Conservation (phyloP, 2,329 filamentous ascomycete species). For the Thelonectria rubi region DNA sequence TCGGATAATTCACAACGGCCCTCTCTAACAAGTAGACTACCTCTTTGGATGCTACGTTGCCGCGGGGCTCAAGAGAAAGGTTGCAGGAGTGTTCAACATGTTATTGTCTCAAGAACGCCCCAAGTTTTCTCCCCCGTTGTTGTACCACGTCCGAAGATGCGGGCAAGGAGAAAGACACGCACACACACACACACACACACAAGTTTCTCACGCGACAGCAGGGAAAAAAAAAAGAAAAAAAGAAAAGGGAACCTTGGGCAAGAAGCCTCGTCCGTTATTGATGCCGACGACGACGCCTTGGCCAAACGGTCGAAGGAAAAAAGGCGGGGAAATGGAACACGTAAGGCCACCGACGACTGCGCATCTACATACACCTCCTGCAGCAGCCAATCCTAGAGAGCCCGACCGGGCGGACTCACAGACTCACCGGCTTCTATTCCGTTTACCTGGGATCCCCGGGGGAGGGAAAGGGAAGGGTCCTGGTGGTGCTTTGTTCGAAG, state of each 20-base stretch:
- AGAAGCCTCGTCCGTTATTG: background rate
- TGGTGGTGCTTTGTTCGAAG: too few species aligned
- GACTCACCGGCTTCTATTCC: constrained; percentile 23
- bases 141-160: constrained; percentile 11
- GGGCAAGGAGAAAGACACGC: constrained; percentile 8
- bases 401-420: constrained; percentile 25
- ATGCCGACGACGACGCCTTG: background rate
- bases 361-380: background rate
- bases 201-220: background rate
- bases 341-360: background rate
- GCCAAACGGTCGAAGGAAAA: background rate
- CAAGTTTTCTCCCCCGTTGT: background rate
- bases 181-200: background rate
- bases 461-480: background rate
- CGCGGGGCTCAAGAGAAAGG: background rate
- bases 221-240: too few species aligned
- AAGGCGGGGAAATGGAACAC: constrained; percentile 17
- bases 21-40: background rate
- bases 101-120: background rate
- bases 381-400: constrained; percentile 18
- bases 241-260: background rate
- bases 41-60: background rate
- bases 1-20: background rate
- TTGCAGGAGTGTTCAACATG: background rate
- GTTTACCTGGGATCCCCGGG: constrained; percentile 29